Conservation (phyloP, 192 early-diverging fungal species). For the Chytriomyces confervae region DNA sequence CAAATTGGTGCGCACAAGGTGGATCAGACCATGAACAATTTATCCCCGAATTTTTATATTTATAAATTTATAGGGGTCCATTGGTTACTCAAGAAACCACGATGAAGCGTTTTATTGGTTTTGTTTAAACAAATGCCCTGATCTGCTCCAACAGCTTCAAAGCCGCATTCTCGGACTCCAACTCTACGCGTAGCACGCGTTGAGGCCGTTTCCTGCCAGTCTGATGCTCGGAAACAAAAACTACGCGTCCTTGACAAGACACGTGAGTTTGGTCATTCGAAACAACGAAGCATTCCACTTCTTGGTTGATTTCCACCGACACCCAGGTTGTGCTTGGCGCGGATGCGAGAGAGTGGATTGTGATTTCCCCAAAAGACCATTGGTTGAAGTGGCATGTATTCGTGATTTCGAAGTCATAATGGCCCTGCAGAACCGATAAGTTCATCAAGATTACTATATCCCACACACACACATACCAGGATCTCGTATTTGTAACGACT, state of each 20-base stretch:
- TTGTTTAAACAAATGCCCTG: too few relatives aligned
- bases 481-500: not conserved
- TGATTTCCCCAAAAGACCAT: conserved; percentile 7
- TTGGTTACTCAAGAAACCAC: too few relatives aligned
- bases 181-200: not conserved
- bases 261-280: not conserved
- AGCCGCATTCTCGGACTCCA: not conserved
- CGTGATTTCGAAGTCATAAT: not conserved
- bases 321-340: not conserved
- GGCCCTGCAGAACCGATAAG: not conserved
- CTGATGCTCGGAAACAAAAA: not conserved
- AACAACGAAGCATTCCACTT: conserved; percentile 11
- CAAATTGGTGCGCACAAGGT: too few relatives aligned
- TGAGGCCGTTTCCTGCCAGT: not conserved
- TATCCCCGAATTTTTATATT: too few relatives aligned
- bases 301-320: conserved; percentile 1
- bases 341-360: not conserved
- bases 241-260: not conserved
- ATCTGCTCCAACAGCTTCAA: not conserved
- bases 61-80: too few relatives aligned
- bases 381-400: not conserved
- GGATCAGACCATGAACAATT: too few relatives aligned
- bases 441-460: not conserved
- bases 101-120: too few relatives aligned
- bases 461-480: not conserved